A percentile compares a stretch with the other conserved stretches of the same genome.
These are phyloP conservation scores for Coemansia umbellata DNA, from an alignment of 192 early-diverging fungal species.

Conservation along the genomic window DNA sequence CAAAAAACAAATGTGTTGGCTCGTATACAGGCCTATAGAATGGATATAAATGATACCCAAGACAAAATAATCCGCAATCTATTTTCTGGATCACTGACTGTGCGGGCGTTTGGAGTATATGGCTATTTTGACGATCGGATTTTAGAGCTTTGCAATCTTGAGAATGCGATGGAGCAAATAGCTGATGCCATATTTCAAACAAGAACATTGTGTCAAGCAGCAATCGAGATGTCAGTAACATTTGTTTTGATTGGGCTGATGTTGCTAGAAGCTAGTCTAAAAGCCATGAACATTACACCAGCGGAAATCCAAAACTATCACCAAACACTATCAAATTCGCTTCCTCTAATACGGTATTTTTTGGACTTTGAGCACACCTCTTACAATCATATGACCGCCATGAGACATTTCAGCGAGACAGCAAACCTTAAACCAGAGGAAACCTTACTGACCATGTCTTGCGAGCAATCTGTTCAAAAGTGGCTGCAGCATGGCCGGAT, in stretches of 20 bases:
- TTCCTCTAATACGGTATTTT: slow-evolving; percentile 11
- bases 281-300: neutral
- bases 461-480: no score
- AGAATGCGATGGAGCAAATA: slow-evolving; percentile 8
- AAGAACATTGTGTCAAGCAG: neutral
- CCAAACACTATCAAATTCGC: slow-evolving; percentile 1
- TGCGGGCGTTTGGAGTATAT: slow-evolving; percentile 18
- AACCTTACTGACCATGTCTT: neutral
- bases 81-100: slow-evolving; percentile 24
- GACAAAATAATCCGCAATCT: neutral
- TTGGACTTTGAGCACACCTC: neutral
- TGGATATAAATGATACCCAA: neutral
- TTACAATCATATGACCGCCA: slow-evolving; percentile 4
- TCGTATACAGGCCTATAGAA: slow-evolving; percentile 1
- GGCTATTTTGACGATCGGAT: slow-evolving; percentile 4
- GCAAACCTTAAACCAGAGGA: slow-evolving; percentile 11
- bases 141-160: neutral
- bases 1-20: neutral
- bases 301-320: slow-evolving; percentile 20
- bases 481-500: slow-evolving; percentile 17
- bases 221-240: slow-evolving; percentile 6
- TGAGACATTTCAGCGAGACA: slow-evolving; percentile 15
- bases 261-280: neutral
- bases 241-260: slow-evolving; percentile 8
- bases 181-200: slow-evolving; percentile 7